phyloP scores from a whole-genome alignment of 2,329 filamentous ascomycete genomes.

The Trichoderma pleuroti region DNA sequence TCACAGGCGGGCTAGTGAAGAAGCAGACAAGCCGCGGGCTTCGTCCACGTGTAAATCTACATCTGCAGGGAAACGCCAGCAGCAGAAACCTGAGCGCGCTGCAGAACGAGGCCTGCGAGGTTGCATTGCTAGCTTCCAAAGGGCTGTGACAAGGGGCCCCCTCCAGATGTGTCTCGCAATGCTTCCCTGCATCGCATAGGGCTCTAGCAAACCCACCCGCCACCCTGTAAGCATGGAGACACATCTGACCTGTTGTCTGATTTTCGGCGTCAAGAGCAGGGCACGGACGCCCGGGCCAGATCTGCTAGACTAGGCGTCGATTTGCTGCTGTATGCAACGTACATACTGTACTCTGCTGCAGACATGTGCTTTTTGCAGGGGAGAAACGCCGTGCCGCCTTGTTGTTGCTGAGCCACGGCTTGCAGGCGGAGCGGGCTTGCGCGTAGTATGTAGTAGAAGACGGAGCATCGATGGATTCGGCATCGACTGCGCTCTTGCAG shows the following conservation, averaged over 20 bases:
- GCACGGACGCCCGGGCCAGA: background rate
- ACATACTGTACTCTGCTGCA: background rate
- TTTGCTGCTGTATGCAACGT: background rate
- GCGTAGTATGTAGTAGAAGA: too few species aligned
- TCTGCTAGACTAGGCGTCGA: background rate
- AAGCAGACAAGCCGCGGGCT: background rate
- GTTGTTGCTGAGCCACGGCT: background rate
- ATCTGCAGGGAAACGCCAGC: background rate
- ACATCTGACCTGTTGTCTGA: background rate
- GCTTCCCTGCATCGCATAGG: constrained; percentile 4
- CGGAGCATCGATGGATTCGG: background rate
- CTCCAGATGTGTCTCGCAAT: background rate
- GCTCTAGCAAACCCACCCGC: constrained; percentile 1
- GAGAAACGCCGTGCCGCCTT: background rate
- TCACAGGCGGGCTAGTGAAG: background rate
- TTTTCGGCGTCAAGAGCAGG: background rate
- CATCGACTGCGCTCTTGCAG: background rate
- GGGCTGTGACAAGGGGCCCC: background rate
- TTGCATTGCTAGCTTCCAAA: background rate
- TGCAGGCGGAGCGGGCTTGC: background rate
- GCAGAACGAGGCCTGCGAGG: background rate
- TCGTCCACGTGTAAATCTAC: constrained; percentile 4
- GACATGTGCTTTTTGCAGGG: background rate
- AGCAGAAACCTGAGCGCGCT: background rate
- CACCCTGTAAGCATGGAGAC: background rate